Evolutionary conservation across 2,329 filamentous ascomycete genomes (phyloP), one percentile per base, ranked within the genome.

Genomic region (Ascochyta pisi): DNA sequence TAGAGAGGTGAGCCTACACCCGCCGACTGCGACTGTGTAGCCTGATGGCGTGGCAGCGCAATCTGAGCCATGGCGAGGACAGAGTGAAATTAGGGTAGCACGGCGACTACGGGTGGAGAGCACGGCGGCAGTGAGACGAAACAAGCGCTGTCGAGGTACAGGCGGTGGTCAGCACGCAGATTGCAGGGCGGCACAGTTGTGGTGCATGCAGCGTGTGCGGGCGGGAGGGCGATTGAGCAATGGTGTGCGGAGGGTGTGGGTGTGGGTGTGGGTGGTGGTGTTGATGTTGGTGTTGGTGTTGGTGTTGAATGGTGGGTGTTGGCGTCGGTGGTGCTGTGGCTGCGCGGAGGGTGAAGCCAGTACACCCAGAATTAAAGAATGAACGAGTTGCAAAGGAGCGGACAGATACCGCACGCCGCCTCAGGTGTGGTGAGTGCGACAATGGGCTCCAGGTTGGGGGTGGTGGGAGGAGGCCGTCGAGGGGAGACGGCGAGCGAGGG

Each of bases 21-120:
- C 37, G 63, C 61, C 57, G 73, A 70, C 63, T 74, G 69, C 60
- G 70, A 68, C 65, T 76, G 73, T 64, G 73, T 71, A 65, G 73
- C 71, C 62, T 71, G 73, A 64, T 76, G 74, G 69, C 73, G 73
- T 71, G 73, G 73, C 69, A 75, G 62, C 33, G 73, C 69, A 57
- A 73, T 74, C 58, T 75, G 66, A 65, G 72, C 71, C 70, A 75
- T 75, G 44, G 62, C 66, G 68, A 64, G 53, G 65, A 65, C 63
- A 63, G 67, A 58, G 63, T 60, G 57, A 55, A 34, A 51, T 56
- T 56, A 56, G 38, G 9, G 53, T 56, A 56, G 53, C 42, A 69
- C 69, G 64, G 66, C 62, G 69, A 66, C 59, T 19, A 19, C 19
- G 19, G 19, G 19, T 19, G 19, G 19, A 19, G 19, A 56, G 53